Percentiles rank a stretch among this genome's conserved stretches.
These are phyloP conservation scores for Aspergillus ustus DNA, from an alignment of 2,329 filamentous ascomycete species.

Conservation along the genomic window DNA sequence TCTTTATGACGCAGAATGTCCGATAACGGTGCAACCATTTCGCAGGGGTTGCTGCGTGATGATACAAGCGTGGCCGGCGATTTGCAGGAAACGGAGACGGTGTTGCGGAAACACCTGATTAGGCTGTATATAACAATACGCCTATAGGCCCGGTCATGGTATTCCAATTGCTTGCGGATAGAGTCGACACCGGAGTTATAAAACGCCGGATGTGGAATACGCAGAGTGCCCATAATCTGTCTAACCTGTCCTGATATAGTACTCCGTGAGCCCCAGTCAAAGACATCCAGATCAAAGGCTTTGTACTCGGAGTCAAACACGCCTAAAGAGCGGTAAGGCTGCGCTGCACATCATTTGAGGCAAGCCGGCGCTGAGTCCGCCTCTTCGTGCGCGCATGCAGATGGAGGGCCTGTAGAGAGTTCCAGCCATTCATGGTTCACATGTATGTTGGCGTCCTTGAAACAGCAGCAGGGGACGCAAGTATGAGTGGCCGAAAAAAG, in stretches of 20 bases:
- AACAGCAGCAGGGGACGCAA: background rate
- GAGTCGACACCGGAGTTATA: background rate
- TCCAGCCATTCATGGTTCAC: conserved; percentile 1
- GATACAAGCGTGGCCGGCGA: background rate
- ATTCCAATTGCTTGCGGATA: background rate
- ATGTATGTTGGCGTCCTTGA: conserved; percentile 1
- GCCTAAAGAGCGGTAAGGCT: conserved; percentile 15
- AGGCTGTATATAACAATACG: background rate
- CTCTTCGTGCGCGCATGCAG: background rate
- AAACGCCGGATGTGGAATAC: background rate
- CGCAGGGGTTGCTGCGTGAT: background rate
- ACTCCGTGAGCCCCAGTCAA: background rate
- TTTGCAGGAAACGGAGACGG: background rate
- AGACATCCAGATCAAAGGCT: background rate
- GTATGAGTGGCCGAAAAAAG: conserved; percentile 7
- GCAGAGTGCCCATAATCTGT: background rate
- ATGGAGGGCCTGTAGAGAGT: background rate
- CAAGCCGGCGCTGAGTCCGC: conserved; percentile 2
- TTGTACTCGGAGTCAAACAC: background rate
- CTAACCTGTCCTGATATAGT: background rate
- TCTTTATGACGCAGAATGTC: background rate
- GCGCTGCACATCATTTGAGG: conserved; percentile 17
- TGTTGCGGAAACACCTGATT: background rate
- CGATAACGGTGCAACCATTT: background rate
- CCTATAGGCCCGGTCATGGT: background rate